Conservation (phyloP, 176 grass and related monocot species). For the Miscanthus lutarioriparius region DNA sequence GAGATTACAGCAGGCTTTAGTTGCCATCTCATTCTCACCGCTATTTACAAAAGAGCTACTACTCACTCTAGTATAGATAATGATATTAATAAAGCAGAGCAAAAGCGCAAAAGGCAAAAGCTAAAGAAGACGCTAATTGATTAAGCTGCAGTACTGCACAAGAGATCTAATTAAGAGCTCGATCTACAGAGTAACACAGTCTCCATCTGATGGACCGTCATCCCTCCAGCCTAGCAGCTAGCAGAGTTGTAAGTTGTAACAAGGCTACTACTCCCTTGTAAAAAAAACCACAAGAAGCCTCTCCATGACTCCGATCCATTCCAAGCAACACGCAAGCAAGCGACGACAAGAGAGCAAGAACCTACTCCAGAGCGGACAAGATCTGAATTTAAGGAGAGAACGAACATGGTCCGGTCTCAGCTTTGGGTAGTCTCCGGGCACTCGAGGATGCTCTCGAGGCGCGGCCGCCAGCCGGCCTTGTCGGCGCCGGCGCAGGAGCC, state of each 20-base stretch:
- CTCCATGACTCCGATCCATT: background rate
- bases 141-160: background rate
- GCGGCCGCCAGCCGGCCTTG: conserved; percentile 31
- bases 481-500: background rate
- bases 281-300: conserved; percentile 5
- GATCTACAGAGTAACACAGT: background rate
- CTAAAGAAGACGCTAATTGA: background rate
- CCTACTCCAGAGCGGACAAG: background rate
- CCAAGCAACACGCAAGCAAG: background rate
- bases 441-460: conserved; percentile 59
- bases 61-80: background rate
- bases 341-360: background rate
- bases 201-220: background rate
- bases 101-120: background rate
- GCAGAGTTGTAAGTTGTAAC: background rate
- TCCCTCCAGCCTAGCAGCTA: background rate
- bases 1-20: background rate
- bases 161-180: background rate
- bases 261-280: conserved; percentile 24
- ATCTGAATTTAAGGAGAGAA: background rate
- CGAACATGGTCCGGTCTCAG: background rate
- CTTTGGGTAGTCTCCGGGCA: conserved; percentile 29
- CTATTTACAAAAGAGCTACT: conserved; percentile 12
- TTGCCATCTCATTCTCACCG: conserved; percentile 18
- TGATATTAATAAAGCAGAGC: background rate